phyloP scores from a whole-genome alignment of 1,139 yeast species.

The Suhomyces chickasaworum region DNA sequence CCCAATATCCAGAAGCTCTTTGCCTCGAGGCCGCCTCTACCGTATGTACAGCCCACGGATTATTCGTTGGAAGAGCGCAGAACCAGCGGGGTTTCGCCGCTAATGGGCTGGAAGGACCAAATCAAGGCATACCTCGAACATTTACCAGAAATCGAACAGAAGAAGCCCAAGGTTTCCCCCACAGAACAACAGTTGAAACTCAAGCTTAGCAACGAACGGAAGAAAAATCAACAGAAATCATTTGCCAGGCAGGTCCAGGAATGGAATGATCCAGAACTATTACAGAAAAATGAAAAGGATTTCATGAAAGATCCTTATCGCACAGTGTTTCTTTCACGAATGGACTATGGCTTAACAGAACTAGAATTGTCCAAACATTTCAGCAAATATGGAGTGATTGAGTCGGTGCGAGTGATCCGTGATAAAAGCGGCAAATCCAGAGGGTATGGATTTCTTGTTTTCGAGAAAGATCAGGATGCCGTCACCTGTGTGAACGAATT shows the following conservation, averaged over 20 bases:
- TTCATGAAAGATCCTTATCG: conserved; percentile 68
- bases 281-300: conserved; percentile 53
- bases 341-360: conserved; percentile 69
- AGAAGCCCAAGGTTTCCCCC: conserved; percentile 11
- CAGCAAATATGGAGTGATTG: conserved; percentile 68
- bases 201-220: conserved; percentile 12
- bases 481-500: conserved; percentile 58
- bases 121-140: conserved; percentile 27
- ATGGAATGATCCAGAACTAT: conserved; percentile 56
- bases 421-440: conserved; percentile 58
- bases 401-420: conserved; percentile 65
- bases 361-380: conserved; percentile 67
- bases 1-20: conserved; percentile 65
- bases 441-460: conserved; percentile 87
- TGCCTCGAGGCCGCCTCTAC: conserved; percentile 69
- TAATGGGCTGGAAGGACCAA: conserved; percentile 42
- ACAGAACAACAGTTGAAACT: conserved; percentile 15
- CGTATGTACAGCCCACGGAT: conserved; percentile 57
- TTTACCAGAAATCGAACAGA: conserved; percentile 34
- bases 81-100: conserved; percentile 54
- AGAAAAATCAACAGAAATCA: conserved; percentile 25
- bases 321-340: conserved; percentile 76
- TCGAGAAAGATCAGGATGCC: conserved; percentile 60
- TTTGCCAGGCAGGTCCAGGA: conserved; percentile 39
- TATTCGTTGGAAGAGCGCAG: conserved; percentile 52